Base-by-base conservation (phyloP, 345 rosid species). In the Toxicodendron radicans region DNA sequence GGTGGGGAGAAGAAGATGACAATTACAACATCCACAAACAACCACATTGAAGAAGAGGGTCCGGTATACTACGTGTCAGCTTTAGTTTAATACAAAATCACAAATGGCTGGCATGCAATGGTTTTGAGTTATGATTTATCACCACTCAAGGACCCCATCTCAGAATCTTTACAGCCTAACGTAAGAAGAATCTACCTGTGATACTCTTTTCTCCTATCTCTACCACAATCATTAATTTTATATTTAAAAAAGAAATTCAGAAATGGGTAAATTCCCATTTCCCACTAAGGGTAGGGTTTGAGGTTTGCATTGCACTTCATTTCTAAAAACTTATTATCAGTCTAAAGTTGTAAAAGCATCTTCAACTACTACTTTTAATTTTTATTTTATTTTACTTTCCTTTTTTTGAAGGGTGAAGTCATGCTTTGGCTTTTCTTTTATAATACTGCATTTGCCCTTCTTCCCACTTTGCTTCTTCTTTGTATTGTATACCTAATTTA, bases 41-140 rank as follows among this genome's bases (percentile, higher is more conserved):
- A 43, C 73, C 64, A 60, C 58, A 56, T 60, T 23, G 53, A 56
- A 11, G 58, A 48, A 45, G 57, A 38, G 8, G 43, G 9, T 0
- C 6, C 6, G 43, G 9, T 38, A 35, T 35, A 5, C 38, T 70
- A 51, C 52, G 7, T 66, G 58, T 67, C 1, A 17, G 1, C 48
- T 24, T 70, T n/a, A n/a, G n/a, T n/a, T n/a, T 23, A 62, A 66
- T 49, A 10, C 7, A 49, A 20, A 66, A 63, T 54, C 49, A 56
- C 66, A 64, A 72, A 45, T 81, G 82, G 35, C 82, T 58, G 7
- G 51, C 84, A 75, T 78, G 79, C 82, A 78, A n/a, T 64, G 65
- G 79, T 7, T 41, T 49, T 61, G 71, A 49, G 33, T 30, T 32
- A 52, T 5, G 9, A 10, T 30, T 18, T 68, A 43, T 2, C 63